Base-by-base conservation (phyloP, 257 asterid species). In the Nicotiana obtusifolia region DNA sequence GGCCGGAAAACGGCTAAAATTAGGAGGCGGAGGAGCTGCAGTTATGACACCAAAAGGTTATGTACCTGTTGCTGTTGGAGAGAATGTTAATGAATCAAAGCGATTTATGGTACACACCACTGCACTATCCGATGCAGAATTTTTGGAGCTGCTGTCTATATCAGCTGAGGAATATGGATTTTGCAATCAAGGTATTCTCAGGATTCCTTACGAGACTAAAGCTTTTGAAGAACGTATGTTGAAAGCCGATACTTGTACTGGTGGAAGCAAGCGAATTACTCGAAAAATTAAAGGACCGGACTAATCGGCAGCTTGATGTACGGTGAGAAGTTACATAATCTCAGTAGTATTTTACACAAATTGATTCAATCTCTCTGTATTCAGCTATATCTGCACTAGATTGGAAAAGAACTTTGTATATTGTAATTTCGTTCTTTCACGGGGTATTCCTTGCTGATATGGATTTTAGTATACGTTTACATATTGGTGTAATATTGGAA, bases 91-190 rank as follows among this genome's bases (percentile, higher is more conserved):
- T 10, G 92, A 91, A 71, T 84, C 77, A 1, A 86, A 76, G 71
- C 84, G 89, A 7, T 91, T 89, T 60, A 85, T 92, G 92, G 92
- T 92, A 11, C 91, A 87, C 56, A 90, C 87, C 0, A 85, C 66
- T 11, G 90, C 91, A 0, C 84, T 92, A 41, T 81, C 84, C 7
- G 87, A 89, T 31, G 91, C 85, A 14, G 91, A 92, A 17, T 91
- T 92, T 82, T 52, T 86, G 87, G 89, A 90, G 84, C 77, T 92
- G 69, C 68, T 92, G 31, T 22, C 88, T 52, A 84, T 76, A 64
- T 86, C 95, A 14, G 97, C 91, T 0, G 95, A 90, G 86, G 97
- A 92, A 76, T 90, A 90, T 80, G 97, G 93, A 0, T 92, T 92
- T 78, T 13, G 64, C 20, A 91, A 86, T 33, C 87, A 90, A 77